Evolutionary conservation across 768 basidiomycete genomes (phyloP), one percentile per base, ranked within the genome.

Genomic region (Favolaschia claudopus): DNA sequence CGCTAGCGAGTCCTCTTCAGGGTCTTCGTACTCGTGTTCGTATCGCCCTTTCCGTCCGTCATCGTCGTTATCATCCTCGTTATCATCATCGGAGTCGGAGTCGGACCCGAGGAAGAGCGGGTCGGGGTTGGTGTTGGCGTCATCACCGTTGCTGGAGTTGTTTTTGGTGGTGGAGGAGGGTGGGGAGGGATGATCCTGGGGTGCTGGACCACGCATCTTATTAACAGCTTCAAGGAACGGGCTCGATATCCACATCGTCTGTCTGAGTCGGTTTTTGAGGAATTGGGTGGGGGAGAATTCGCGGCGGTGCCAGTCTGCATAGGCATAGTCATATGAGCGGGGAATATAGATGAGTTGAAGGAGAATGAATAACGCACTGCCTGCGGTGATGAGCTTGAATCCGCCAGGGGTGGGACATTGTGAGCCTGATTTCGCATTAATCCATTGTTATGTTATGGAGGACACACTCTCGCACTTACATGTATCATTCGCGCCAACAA

Each of bases 381-480:
- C 56, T 38, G 37, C 17, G 1, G 40, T 28, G 37, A 40, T 42
- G 5, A 60, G 24, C 2, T 32, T 13, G 4, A 64, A 38, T 0
- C 59, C 63, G 29, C 45, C 54, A 17, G 58, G 52, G 1, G 51
- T 4, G 17, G 45, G 43, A 33, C 63, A 64, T 34, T 57, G 63
- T 8, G 50, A 48, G 29, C 63, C 63, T 64, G 46, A 13, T 19
- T 36, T 2, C 19, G 29, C 25, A 36, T n/a, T n/a, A n/a, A n/a
- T n/a, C n/a, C n/a, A n/a, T n/a, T n/a, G n/a, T n/a, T n/a, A n/a
- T n/a, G n/a, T n/a, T n/a, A n/a, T n/a, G n/a, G n/a, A 52, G 4
- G 9, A 22, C 27, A 22, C 8, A 19, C 46, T 24, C 1, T 2
- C 17, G 17, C 24, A 24, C 22, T n/a, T n/a, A 57, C 60, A 46